These are phyloP conservation scores for Physaria fendleri DNA, from an alignment of 345 rosid species.

Conservation along the genomic window DNA sequence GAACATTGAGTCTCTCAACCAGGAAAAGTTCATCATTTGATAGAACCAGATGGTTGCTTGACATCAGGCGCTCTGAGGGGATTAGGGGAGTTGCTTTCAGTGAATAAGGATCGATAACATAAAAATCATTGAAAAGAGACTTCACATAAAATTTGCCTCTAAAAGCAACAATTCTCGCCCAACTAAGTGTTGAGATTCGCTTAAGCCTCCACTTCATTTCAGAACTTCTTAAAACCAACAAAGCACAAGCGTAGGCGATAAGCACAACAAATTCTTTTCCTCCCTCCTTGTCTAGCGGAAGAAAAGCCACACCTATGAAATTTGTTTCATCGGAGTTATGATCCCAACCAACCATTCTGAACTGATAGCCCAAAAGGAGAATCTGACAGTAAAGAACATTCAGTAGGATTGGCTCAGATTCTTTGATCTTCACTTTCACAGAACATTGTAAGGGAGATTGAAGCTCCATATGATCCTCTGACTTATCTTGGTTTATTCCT, in stretches of 20 bases:
- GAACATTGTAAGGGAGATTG: conserved; percentile 1
- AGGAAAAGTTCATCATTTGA: not conserved
- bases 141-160: not conserved
- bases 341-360: not conserved
- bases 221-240: not conserved
- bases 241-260: not conserved
- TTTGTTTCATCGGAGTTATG: not conserved
- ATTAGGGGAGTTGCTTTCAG: not conserved
- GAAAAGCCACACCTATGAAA: not conserved
- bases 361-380: conserved; percentile 1
- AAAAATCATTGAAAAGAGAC: not conserved
- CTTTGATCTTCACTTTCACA: not conserved
- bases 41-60: not conserved
- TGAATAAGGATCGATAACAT: not conserved
- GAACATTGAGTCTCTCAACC: too few relatives aligned
- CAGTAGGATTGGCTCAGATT: not conserved
- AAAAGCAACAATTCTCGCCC: not conserved
- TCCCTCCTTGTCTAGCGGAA: not conserved
- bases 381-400: not conserved
- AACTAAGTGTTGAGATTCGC: not conserved
- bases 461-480: not conserved
- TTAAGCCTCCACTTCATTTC: not conserved
- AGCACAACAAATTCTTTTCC: not conserved
- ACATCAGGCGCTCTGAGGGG: not conserved
- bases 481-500: not conserved